Evolutionary conservation across 106 monocot species (phyloP), one percentile per base, ranked within the genome.

Genomic region (Acanthochlamys bracteata): DNA sequence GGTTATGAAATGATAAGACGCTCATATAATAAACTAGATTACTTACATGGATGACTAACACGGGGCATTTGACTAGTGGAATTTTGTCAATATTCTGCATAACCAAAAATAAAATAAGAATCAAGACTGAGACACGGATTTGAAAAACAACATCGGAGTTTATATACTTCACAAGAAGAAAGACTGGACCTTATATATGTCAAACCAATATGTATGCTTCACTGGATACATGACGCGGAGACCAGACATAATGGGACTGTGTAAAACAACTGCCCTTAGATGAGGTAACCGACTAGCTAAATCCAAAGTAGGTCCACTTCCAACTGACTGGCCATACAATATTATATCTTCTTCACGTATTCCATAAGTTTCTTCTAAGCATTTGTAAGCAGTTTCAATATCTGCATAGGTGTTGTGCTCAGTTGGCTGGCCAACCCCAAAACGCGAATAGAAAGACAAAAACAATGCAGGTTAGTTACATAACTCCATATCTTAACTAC

Each of bases 31-130:
- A 45, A 45, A 45, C 13, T 9, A 65, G 0, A 41, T 54, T 56
- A 89, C 95, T 90, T 69, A 95, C 95, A 90, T 95, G 95, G 72
- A 95, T 84, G 23, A 95, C 82, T 63, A 90, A 73, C 20, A 95
- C 84, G 53, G 90, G 90, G 68, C 95, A 95, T 58, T 69, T 79
- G 42, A 95, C 84, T 64, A 69, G 71, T 19, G 74, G 82, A 57
- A 95, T 83, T 90, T 90, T 95, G 25, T 95, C 95, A 61, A 90
- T 86, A 66, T 95, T 95, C 95, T 95, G 82, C 71, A 87, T 53
- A 60, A 59, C n/a, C n/a, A 76, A 59, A 69, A 55, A 24, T 25
- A 39, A 63, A 43, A 4, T 24, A 12, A 11, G 16, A 45, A 16
- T 10, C 42, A 25, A 21, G 9, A 69, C 21, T 27, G 60, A 26